Evolutionary conservation across 306 rosid genomes (phyloP).

Genomic region (Cucumis melo): DNA sequence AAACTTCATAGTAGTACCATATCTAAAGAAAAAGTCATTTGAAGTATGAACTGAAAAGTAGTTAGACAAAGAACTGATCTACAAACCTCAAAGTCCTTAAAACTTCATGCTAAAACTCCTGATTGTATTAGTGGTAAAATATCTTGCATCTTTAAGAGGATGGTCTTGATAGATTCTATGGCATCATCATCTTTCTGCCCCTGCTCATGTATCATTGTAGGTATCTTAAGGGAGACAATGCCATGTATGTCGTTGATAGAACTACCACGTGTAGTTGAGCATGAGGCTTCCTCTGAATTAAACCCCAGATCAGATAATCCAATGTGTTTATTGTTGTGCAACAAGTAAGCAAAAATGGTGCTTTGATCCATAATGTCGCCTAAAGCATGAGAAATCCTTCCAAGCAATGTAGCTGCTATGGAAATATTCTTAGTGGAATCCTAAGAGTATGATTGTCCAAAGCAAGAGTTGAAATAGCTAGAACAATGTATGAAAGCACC

Average conservation of each 20-base stretch:
- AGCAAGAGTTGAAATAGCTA: conserved; percentile 58
- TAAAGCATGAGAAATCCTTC: conserved; percentile 60
- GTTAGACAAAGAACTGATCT: neutral
- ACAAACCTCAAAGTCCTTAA: conserved; percentile 48
- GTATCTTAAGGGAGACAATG: conserved; percentile 7
- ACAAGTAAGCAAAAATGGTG: conserved; percentile 42
- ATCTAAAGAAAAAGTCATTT: neutral
- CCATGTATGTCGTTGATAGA: conserved; percentile 17
- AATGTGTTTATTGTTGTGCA: conserved; percentile 34
- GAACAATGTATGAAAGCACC: conserved; percentile 49
- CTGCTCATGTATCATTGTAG: conserved; percentile 19
- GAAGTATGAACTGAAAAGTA: neutral
- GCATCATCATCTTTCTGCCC: conserved; percentile 20
- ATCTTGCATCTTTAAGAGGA: conserved; percentile 41
- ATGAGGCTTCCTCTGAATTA: conserved; percentile 18
- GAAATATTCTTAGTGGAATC: conserved; percentile 56
- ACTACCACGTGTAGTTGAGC: conserved; percentile 6
- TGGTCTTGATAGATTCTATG: conserved; percentile 24
- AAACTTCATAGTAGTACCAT: neutral
- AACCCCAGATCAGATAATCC: conserved; percentile 18
- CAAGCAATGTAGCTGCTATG: conserved; percentile 64
- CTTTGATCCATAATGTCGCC: conserved; percentile 54
- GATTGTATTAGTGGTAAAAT: conserved; percentile 50
- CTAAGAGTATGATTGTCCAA: conserved; percentile 20
- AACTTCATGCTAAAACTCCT: conserved; percentile 33